Base-by-base conservation (phyloP, 257 asterid species). In the Solanum chaucha region DNA sequence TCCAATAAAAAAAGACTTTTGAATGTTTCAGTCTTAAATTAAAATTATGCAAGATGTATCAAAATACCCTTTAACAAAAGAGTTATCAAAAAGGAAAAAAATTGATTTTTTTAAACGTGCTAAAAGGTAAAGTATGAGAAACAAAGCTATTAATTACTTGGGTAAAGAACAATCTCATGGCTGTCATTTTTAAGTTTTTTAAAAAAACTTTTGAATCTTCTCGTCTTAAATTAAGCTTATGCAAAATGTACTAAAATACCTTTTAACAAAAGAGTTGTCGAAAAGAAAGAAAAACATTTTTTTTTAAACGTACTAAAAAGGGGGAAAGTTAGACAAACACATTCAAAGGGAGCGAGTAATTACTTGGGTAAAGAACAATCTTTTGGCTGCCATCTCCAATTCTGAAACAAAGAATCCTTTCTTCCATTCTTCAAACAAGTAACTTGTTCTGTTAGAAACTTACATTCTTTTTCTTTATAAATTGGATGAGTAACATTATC, bases 341-440 rank as follows among this genome's bases (percentile, higher is more conserved):
- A 32, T 70, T 15, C 1, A 70, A 32, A 70, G 2, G 10, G 3
- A 3, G 0, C 1, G 3, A 70, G n/a, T 11, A 81, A 86, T 83
- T 87, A 92, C 98, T 92, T 93, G 40, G 99, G 98, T 90, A 96
- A 88, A 82, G 96, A 91, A 88, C 99, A 96, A 26, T 92, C 95
- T 86, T 83, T 90, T 44, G 98, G 99, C 84, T 94, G 98, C 99
- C 98, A 96, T 51, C 92, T 93, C 99, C 99, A 96, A 3, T 92
- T 90, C 95, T 96, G 99, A 77, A 88, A 94, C 89, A 91, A 48
- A 61, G 95, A 90, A 73, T 96, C 96, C 15, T 38, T 58, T 70
- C 99, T 92, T 40, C 99, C 98, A 87, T 96, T 96, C 59, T 94
- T 90, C 89, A 94, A 68, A 51, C 99, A 96, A 46, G 99, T 96